Base-by-base conservation (phyloP, 345 rosid genomes). In the Diplotaxis tenuifolia region DNA sequence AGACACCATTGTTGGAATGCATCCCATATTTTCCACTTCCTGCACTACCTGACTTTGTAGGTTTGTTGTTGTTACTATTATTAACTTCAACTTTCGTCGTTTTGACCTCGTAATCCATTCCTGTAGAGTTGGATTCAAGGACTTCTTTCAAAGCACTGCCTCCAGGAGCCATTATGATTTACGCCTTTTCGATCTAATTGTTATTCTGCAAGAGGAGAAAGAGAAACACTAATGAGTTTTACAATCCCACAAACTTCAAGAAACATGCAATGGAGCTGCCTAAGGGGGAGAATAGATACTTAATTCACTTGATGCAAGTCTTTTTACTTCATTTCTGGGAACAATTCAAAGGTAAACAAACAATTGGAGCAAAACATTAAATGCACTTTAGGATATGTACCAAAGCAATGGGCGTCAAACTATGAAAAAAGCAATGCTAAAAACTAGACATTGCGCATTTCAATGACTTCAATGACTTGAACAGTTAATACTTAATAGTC, bases 71-170 rank as follows among this genome's bases (percentile, higher is more conserved):
- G 49, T 83, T 80, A 62, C 81, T 79, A 42, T 85, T 73, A 42
- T 63, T 73, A 15, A 23, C 58, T 74, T 86, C 89, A 1, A 71
- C 54, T 68, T 73, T 84, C 0, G 85, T 78, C 22, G 81, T 76
- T 73, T 84, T 67, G 60, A 76, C 76, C 52, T 87, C 90, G 60
- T 84, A 81, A 62, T 86, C 88, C 62, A 82, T 62, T 69, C 54
- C 80, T 6, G 81, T 67, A 4, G 86, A 71, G 47, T 82, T 77
- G 21, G 93, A 81, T 47, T 84, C 91, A 15, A 81, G 72, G 62
- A 84, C 80, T 77, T 88, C 93, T 77, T 85, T 81, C 82, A 79
- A 82, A 76, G 82, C 80, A 76, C 85, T 78, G 65, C 95, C 90
- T 72, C 88, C 89, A 38, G 89, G 86, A 28, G 88, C 88, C 89